These are phyloP conservation scores for Candida mattraensis DNA, from an alignment of 805 yeast species.

Conservation along the genomic window DNA sequence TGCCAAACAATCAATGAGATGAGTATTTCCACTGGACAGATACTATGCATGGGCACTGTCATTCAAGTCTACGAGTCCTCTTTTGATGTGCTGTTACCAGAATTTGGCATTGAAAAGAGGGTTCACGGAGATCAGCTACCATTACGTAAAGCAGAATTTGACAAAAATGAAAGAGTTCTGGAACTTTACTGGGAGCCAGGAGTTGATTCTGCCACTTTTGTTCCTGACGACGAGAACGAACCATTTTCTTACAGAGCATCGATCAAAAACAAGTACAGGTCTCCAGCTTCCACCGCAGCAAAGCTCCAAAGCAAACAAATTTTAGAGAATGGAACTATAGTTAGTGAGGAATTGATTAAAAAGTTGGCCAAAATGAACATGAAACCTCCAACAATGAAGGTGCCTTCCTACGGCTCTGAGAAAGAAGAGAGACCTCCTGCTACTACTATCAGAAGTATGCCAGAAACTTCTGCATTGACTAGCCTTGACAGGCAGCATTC, in stretches of 20 bases:
- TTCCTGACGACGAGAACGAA: constrained; percentile 87
- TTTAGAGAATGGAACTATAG: constrained; percentile 30
- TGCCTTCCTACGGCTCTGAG: constrained; percentile 23
- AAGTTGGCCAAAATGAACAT: constrained; percentile 53
- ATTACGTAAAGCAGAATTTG: constrained; percentile 87
- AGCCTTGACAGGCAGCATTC: constrained; percentile 8
- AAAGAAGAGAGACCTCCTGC: constrained; percentile 13
- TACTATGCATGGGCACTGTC: constrained; percentile 82
- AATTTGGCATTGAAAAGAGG: constrained; percentile 91
- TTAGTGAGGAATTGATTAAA: constrained; percentile 44
- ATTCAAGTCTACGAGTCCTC: constrained; percentile 94
- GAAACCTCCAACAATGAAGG: constrained; percentile 43
- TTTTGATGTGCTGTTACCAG: constrained; percentile 89
- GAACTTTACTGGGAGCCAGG: constrained; percentile 92
- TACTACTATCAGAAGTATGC: constrained; percentile 28
- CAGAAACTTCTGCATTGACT: constrained; percentile 27
- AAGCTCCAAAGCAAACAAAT: constrained; percentile 45
- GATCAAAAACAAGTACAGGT: constrained; percentile 73
- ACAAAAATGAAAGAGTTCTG: constrained; percentile 60
- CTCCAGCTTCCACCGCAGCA: constrained; percentile 73
- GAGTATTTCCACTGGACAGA: constrained; percentile 71
- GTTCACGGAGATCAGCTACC: constrained; percentile 98
- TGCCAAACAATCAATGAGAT: constrained; percentile 82
- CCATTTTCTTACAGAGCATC: constrained; percentile 75
- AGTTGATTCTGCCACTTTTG: constrained; percentile 86